Conservation (phyloP, 306 rosid genomes). For the Prunus padus region DNA sequence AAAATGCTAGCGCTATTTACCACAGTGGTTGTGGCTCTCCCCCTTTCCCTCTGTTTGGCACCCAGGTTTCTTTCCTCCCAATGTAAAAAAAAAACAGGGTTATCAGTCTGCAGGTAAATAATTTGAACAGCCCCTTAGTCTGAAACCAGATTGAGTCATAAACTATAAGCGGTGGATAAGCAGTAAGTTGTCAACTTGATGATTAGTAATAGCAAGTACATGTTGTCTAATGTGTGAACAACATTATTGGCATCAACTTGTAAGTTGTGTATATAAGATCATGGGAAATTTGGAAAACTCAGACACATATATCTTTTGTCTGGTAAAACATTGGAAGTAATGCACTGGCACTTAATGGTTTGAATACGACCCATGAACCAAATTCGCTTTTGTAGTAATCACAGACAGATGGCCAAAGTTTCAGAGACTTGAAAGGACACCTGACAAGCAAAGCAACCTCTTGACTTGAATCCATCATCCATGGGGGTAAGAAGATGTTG, state of each 20-base stretch:
- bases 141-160: not conserved
- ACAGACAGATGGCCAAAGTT: not conserved
- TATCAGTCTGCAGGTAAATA: no score
- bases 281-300: not conserved
- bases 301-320: constrained; percentile 31
- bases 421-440: not conserved
- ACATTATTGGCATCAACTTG: constrained; percentile 33
- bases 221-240: constrained; percentile 37
- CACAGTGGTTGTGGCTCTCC: no score
- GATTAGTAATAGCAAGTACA: constrained; percentile 36
- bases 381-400: not conserved
- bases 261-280: constrained; percentile 10
- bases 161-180: not conserved
- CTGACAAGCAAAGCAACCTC: constrained; percentile 28
- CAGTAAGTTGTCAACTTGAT: constrained; percentile 4
- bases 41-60: no score
- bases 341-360: constrained; percentile 12
- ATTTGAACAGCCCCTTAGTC: no score
- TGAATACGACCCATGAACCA: constrained; percentile 19
- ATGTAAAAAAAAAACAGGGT: no score
- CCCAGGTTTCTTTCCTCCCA: no score
- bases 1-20: no score
- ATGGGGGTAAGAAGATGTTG: constrained; percentile 32
- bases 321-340: constrained; percentile 26
- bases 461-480: constrained; percentile 41